Base-by-base conservation (phyloP, 805 yeast species). In the Ogataea wickerhamii region DNA sequence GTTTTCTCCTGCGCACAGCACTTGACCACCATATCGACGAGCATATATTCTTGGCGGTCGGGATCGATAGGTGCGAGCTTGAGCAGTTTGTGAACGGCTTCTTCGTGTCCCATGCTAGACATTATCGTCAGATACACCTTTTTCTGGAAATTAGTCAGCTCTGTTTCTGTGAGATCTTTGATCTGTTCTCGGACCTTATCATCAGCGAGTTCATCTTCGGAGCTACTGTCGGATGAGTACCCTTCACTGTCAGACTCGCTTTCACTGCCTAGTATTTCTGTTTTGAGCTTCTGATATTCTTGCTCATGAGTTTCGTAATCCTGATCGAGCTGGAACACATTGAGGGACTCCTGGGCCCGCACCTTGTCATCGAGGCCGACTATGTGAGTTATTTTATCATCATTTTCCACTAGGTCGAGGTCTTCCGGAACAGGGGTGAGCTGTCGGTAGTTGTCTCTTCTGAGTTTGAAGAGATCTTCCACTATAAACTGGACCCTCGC, bases 51-150 rank as follows among this genome's bases (percentile, higher is more conserved):
- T 31, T 74, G 68, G 6, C 66, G 56, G 11, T 49, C 55, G 1
- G 64, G 61, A 11, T 70, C 64, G 6, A 68, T 52, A 2, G 69
- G 63, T 4, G 55, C 44, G 10, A 85, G 52, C 52, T 73, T 75
- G 28, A 85, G 49, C 5, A 93, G 62, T 58, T 89, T 89, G 58
- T 89, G 98, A 1, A 87, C 88, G 0, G 95, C 91, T 66, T 93
- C 98, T 48, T 87, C 95, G 4, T 89, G 79, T 0, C 94, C 81
- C 81, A 91, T 76, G 43, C 95, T 80, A 17, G 96, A 87, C 82
- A 86, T 87, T 7, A 93, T 66, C 0, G 91, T 82, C 20, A 89
- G 64, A 51, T 91, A 91, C 2, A 91, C 82, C 1, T 74, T 74
- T 50, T 87, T 87, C 49, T 87, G 87, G 48, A 78, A 78, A 35